phyloP scores from a whole-genome alignment of 495 filamentous ascomycete species.

The Penicillium paradoxum region DNA sequence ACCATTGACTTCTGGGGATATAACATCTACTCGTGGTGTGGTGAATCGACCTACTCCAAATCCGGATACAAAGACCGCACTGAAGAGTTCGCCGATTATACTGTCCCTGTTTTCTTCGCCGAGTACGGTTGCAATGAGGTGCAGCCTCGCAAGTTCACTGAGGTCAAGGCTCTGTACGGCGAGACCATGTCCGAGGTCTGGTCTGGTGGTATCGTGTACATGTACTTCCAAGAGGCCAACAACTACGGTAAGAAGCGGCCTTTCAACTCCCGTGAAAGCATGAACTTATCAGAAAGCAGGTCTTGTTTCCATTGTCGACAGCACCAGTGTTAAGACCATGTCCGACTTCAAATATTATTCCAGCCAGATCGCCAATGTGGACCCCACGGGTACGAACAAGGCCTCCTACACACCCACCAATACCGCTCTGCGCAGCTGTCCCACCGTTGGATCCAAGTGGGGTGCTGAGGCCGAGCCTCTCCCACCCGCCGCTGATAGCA shows the following conservation, averaged over 20 bases:
- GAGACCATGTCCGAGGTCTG: constrained; percentile 75
- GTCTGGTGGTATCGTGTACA: constrained; percentile 94
- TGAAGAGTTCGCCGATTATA: constrained; percentile 78
- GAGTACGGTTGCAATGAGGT: constrained; percentile 94
- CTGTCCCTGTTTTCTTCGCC: constrained; percentile 92
- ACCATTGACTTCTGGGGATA: constrained; percentile 96
- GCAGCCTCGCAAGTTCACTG: constrained; percentile 71
- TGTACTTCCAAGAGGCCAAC: constrained; percentile 92
- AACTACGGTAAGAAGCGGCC: constrained; percentile 61
- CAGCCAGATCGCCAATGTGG: constrained; percentile 59
- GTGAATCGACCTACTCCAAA: constrained; percentile 61
- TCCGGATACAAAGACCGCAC: constrained; percentile 80
- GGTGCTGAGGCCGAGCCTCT: constrained; percentile 57
- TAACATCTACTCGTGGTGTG: constrained; percentile 99
- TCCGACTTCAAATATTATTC: constrained; percentile 73
- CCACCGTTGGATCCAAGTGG: constrained; percentile 61
- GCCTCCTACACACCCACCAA: constrained; percentile 73
- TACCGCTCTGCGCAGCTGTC: constrained; percentile 67
- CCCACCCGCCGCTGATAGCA: constrained; percentile 71
- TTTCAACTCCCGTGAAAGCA: neutral
- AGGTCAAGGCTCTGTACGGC: constrained; percentile 80
- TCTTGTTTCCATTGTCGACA: constrained; percentile 65
- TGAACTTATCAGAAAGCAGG: constrained; percentile 27
- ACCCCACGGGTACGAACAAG: constrained; percentile 61
- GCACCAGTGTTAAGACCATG: constrained; percentile 53